Evolutionary conservation across 768 basidiomycete genomes (phyloP).

Genomic region (Kwoniella dendrophila): DNA sequence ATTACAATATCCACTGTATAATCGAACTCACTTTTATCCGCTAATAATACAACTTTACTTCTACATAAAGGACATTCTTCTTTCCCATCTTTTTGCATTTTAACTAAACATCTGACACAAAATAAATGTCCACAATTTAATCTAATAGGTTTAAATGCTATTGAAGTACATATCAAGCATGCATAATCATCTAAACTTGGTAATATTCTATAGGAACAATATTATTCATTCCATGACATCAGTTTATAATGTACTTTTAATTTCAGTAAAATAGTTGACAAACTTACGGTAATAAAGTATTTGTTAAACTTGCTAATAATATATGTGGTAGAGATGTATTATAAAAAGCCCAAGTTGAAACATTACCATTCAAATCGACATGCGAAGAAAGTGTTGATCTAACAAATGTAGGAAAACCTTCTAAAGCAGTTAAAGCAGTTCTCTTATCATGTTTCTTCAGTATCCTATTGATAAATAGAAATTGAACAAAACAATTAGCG

Average conservation of each 20-base stretch:
- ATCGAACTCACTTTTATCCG: constrained; percentile 69
- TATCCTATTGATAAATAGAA: constrained; percentile 31
- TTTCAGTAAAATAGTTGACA: background rate
- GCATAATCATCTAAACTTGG: constrained; percentile 64
- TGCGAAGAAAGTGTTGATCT: constrained; percentile 46
- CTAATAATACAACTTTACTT: constrained; percentile 71
- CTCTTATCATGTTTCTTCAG: constrained; percentile 92
- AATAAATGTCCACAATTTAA: constrained; percentile 72
- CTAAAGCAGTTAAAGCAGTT: constrained; percentile 69
- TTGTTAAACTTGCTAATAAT: constrained; percentile 79
- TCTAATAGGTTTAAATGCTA: constrained; percentile 91
- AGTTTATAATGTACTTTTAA: background rate
- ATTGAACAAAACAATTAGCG: background rate
- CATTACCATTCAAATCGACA: constrained; percentile 44
- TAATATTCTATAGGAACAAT: constrained; percentile 32
- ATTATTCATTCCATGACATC: background rate
- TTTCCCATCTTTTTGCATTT: constrained; percentile 82
- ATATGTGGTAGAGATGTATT: constrained; percentile 63
- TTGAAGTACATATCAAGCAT: constrained; percentile 82
- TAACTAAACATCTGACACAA: constrained; percentile 67
- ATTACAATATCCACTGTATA: background rate
- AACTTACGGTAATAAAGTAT: constrained; percentile 69
- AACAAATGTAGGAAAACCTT: constrained; percentile 60
- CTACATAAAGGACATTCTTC: constrained; percentile 83
- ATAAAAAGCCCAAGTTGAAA: constrained; percentile 54